These are phyloP conservation scores for Gossypium sturtianum DNA, from an alignment of 345 rosid genomes.

Conservation along the genomic window DNA sequence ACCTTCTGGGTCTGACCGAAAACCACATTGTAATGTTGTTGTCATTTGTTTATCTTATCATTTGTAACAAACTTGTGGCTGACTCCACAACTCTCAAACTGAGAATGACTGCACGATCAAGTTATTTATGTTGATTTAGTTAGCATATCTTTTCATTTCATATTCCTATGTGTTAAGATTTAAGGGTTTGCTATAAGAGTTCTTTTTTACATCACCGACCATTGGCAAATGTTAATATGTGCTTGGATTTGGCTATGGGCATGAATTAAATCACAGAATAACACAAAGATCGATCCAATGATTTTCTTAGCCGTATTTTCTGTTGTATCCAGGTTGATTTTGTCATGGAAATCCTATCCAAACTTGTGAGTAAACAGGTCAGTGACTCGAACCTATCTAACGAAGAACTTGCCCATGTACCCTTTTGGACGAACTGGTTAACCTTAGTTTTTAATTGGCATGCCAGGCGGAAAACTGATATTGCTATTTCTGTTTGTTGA, in stretches of 20 bases:
- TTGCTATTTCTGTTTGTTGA: slow-evolving; percentile 13
- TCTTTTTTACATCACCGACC: not conserved
- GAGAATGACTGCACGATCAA: not conserved
- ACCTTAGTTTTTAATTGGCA: slow-evolving; percentile 20
- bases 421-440: not conserved
- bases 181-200: not conserved
- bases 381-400: slow-evolving; percentile 6
- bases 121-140: not conserved
- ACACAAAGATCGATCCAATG: not conserved
- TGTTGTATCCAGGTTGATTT: slow-evolving; percentile 70
- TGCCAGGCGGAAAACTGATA: slow-evolving; percentile 17
- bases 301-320: not conserved
- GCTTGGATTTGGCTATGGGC: not conserved
- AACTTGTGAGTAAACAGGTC: slow-evolving; percentile 92
- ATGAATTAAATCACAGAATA: not conserved
- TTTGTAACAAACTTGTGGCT: not conserved
- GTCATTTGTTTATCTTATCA: not conserved
- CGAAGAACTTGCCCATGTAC: not conserved
- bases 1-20: not conserved
- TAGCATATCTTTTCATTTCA: not conserved
- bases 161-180: not conserved
- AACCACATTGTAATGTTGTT: not conserved
- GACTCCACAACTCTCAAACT: not conserved
- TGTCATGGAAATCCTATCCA: slow-evolving; percentile 92
- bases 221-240: not conserved